These are phyloP conservation scores for Fusarium sp. DNA, from an alignment of 2,329 filamentous ascomycete genomes.

Conservation along the genomic window DNA sequence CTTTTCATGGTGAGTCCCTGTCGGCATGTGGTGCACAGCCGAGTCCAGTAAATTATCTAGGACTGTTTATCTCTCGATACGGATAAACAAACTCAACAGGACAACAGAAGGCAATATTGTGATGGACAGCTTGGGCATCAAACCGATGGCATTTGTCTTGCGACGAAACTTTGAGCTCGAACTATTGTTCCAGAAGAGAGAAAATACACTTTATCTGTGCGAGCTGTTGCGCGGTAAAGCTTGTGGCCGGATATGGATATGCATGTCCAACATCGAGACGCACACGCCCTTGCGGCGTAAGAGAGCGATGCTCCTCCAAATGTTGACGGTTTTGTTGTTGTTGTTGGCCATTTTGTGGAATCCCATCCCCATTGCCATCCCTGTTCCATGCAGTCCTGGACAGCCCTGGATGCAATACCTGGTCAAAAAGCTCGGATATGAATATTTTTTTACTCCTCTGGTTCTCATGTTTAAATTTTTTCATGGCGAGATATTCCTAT, in stretches of 20 bases:
- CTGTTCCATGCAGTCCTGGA: slow-evolving; percentile 38
- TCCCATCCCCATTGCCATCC: slow-evolving; percentile 42
- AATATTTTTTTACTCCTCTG: slow-evolving; percentile 35
- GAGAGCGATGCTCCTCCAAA: slow-evolving; percentile 25
- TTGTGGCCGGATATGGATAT: slow-evolving; percentile 22
- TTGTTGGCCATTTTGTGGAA: slow-evolving; percentile 33
- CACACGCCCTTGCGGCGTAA: slow-evolving; percentile 38
- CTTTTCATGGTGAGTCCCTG: slow-evolving; percentile 36
- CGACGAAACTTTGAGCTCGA: slow-evolving; percentile 3
- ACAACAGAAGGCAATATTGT: slow-evolving; percentile 13
- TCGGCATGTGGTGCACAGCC: slow-evolving; percentile 42
- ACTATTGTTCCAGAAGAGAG: slow-evolving; percentile 17
- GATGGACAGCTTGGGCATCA: slow-evolving; percentile 26
- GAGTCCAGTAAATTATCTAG: slow-evolving; percentile 40
- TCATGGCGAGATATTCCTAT: slow-evolving; percentile 18
- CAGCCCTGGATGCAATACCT: slow-evolving; percentile 37
- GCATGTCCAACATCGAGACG: slow-evolving; percentile 24
- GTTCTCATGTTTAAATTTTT: slow-evolving; percentile 21
- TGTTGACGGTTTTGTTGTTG: slow-evolving; percentile 38
- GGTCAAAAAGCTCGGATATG: slow-evolving; percentile 30
- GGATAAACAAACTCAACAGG: slow-evolving; percentile 23
- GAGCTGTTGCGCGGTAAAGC: slow-evolving; percentile 14
- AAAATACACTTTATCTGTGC: slow-evolving; percentile 3
- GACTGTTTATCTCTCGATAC: slow-evolving; percentile 38
- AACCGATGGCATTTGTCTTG: slow-evolving; percentile 14